Conservation (phyloP, 805 yeast species). For the Priceomyces carsonii region DNA sequence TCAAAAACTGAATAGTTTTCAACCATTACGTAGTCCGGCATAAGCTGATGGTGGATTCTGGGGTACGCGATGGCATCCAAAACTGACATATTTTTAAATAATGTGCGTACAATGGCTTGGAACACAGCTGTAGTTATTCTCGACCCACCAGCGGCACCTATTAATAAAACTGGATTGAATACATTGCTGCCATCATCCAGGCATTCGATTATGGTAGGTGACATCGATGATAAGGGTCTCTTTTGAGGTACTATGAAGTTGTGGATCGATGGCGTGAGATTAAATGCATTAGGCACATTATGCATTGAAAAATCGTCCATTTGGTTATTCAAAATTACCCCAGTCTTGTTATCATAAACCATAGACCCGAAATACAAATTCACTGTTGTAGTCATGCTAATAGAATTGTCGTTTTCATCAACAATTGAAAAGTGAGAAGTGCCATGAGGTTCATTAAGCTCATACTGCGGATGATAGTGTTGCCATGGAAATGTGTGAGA, state of each 20-base stretch:
- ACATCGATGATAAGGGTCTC: constrained; percentile 82
- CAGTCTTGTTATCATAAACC: constrained; percentile 80
- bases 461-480: constrained; percentile 78
- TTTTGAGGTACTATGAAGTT: constrained; percentile 75
- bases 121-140: constrained; percentile 80
- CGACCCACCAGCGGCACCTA: constrained; percentile 96
- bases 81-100: constrained; percentile 57
- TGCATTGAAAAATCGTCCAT: constrained; percentile 94
- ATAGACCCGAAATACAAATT: constrained; percentile 81
- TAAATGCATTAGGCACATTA: constrained; percentile 69
- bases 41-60: constrained; percentile 83
- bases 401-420: constrained; percentile 75
- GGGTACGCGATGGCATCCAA: constrained; percentile 77
- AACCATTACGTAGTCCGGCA: constrained; percentile 67
- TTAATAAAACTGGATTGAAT: constrained; percentile 55
- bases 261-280: constrained; percentile 75
- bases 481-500: constrained; percentile 62
- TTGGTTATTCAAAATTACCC: constrained; percentile 80
- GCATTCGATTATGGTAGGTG: constrained; percentile 68
- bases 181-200: constrained; percentile 26
- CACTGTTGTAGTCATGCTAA: constrained; percentile 85
- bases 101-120: constrained; percentile 71
- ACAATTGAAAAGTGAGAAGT: constrained; percentile 85
- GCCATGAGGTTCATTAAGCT: constrained; percentile 80
- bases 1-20: constrained; percentile 52